Evolutionary conservation across 1,139 yeast genomes (phyloP).

Genomic region (Saccharomyces uvarum): DNA sequence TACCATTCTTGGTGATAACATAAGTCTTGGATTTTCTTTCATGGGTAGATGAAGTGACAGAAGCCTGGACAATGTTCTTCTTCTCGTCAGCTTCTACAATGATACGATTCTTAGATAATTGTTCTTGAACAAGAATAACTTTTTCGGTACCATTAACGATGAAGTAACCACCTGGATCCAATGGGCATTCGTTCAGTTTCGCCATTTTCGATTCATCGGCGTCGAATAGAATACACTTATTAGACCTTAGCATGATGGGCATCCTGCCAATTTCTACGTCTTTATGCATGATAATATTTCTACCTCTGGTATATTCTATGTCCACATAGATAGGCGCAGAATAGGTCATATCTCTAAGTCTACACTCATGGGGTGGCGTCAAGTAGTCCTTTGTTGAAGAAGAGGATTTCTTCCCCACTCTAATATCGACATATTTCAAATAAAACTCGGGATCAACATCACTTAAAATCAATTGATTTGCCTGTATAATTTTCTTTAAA

Average conservation of each 20-base stretch:
- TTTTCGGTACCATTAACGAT: slow-evolving; percentile 97
- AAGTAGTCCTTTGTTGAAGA: slow-evolving; percentile 40
- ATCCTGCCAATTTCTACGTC: slow-evolving; percentile 93
- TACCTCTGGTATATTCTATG: slow-evolving; percentile 92
- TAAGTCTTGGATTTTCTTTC: slow-evolving; percentile 96
- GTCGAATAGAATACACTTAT: slow-evolving; percentile 79
- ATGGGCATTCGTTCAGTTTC: slow-evolving; percentile 81
- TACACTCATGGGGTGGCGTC: slow-evolving; percentile 91
- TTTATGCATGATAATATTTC: slow-evolving; percentile 80
- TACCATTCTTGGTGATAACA: slow-evolving; percentile 84
- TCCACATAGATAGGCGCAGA: slow-evolving; percentile 96
- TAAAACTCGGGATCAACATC: slow-evolving; percentile 98
- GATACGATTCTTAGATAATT: slow-evolving; percentile 90
- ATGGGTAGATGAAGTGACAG: slow-evolving; percentile 95
- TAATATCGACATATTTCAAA: slow-evolving; percentile 79
- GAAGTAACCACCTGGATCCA: slow-evolving; percentile 98
- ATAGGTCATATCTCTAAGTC: slow-evolving; percentile 88
- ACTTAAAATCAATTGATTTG: slow-evolving; percentile 79
- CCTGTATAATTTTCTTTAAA: slow-evolving; percentile 80
- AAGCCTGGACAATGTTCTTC: slow-evolving; percentile 90
- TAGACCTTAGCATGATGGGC: slow-evolving; percentile 95
- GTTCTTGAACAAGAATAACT: slow-evolving; percentile 94
- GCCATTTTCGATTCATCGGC: slow-evolving; percentile 83
- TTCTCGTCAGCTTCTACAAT: slow-evolving; percentile 96
- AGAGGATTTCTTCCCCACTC: slow-evolving; percentile 69